A percentile compares a stretch with the other conserved stretches of the same genome.
phyloP scores from a whole-genome alignment of 1,284 basidiomycete genomes.

The Microbotryomycetes sp. region DNA sequence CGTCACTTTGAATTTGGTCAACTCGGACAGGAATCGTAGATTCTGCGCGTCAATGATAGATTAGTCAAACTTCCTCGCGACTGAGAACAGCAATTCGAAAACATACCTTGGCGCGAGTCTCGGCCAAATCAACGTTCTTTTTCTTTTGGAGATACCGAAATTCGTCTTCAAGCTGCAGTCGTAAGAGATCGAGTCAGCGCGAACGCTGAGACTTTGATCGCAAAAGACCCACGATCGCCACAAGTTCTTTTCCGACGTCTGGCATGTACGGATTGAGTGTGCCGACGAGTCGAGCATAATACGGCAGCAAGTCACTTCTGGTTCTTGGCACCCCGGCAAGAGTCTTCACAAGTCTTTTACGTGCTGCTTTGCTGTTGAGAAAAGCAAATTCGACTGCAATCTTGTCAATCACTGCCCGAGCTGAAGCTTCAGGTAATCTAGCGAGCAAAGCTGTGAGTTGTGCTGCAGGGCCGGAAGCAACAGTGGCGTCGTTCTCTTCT shows the following conservation, averaged over 20 bases:
- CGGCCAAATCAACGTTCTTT: slow-evolving; percentile 80
- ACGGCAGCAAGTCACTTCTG: slow-evolving; percentile 82
- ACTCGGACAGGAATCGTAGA: slow-evolving; percentile 75
- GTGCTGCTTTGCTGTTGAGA: slow-evolving; percentile 88
- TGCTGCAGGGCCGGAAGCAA: slow-evolving; percentile 75
- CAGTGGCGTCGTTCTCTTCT: slow-evolving; percentile 45
- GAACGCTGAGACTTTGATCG: not conserved
- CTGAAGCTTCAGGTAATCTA: slow-evolving; percentile 87
- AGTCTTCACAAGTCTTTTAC: slow-evolving; percentile 83
- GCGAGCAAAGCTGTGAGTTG: slow-evolving; percentile 84
- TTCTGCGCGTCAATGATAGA: slow-evolving; percentile 54
- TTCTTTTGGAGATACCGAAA: slow-evolving; percentile 94
- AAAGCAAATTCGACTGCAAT: slow-evolving; percentile 93
- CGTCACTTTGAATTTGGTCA: slow-evolving; percentile 94
- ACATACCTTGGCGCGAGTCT: slow-evolving; percentile 73
- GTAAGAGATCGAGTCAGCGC: too few species aligned
- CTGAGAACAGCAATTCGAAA: not conserved
- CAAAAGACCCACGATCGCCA: slow-evolving; percentile 63
- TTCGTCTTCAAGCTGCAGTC: slow-evolving; percentile 79
- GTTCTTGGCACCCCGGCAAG: slow-evolving; percentile 79
- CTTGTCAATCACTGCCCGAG: slow-evolving; percentile 85
- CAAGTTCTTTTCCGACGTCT: slow-evolving; percentile 75
- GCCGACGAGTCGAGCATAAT: slow-evolving; percentile 85
- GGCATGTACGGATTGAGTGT: slow-evolving; percentile 89
- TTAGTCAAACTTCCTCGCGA: slow-evolving; percentile 5